Conservation (phyloP, 371 early-diverging fungal genomes). For the Apophysomyces trapeziformis region DNA sequence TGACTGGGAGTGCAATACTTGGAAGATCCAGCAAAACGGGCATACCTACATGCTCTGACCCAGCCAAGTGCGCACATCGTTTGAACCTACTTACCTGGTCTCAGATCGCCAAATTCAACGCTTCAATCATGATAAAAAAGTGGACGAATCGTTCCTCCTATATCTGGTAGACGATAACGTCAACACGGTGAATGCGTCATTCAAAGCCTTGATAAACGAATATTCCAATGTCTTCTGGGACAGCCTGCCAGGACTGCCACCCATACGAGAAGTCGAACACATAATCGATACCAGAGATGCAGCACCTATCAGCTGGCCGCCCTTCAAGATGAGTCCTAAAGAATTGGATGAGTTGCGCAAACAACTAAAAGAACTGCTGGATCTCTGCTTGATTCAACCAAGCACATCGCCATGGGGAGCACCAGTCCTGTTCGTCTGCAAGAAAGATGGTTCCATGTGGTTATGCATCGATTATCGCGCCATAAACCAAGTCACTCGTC, state of each 20-base stretch:
- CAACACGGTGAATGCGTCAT: neutral
- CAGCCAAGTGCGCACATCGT: neutral
- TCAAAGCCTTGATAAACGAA: neutral
- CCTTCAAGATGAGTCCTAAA: slow-evolving; percentile 20
- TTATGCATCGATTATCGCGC: too few relatives aligned
- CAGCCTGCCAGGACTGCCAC: slow-evolving; percentile 14
- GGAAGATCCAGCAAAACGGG: slow-evolving; percentile 7
- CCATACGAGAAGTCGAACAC: slow-evolving; percentile 5
- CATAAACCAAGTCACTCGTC: too few relatives aligned
- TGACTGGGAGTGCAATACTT: slow-evolving; percentile 12
- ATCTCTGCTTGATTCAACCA: slow-evolving; percentile 15
- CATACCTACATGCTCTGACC: neutral
- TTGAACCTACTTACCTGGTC: slow-evolving; percentile 6
- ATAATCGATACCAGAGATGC: slow-evolving; percentile 18
- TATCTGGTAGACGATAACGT: neutral
- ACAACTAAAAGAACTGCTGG: slow-evolving; percentile 22
- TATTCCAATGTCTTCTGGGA: slow-evolving; percentile 12
- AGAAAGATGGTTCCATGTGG: too few relatives aligned
- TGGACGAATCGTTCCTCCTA: neutral
- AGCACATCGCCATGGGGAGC: slow-evolving; percentile 31
- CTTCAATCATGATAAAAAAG: neutral
- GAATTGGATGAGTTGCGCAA: slow-evolving; percentile 18
- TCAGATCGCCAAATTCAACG: neutral
- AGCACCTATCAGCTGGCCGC: slow-evolving; percentile 12
- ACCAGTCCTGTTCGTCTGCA: too few relatives aligned